These are phyloP conservation scores for Tetrastigma voinierianum DNA, from an alignment of 164 flowering plant species.

Conservation along the genomic window DNA sequence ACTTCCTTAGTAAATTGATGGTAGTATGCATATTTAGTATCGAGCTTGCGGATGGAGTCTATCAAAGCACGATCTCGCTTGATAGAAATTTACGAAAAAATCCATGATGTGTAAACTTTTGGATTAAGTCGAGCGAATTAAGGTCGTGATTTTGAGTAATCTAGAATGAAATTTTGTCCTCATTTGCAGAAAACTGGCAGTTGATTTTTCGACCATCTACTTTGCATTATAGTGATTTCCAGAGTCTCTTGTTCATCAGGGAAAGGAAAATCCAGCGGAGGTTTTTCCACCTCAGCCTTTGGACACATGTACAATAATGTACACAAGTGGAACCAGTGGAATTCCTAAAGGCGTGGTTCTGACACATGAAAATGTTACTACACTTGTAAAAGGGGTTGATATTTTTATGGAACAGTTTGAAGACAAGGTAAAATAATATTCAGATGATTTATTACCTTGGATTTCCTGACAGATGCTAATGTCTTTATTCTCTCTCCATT, in stretches of 20 bases:
- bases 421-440: slow-evolving; percentile 70
- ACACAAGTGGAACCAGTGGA: slow-evolving; percentile 98
- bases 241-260: slow-evolving; percentile 40
- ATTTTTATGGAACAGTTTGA: slow-evolving; percentile 82
- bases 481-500: neutral
- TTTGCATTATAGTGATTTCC: neutral
- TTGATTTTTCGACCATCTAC: neutral
- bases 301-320: slow-evolving; percentile 82
- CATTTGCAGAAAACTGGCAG: neutral
- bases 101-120: too few species aligned
- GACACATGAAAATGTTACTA: slow-evolving; percentile 70
- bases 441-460: too few species aligned
- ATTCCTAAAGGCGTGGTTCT: slow-evolving; percentile 91
- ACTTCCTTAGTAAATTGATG: too few species aligned
- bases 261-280: slow-evolving; percentile 58
- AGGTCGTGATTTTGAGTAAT: too few species aligned
- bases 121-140: too few species aligned
- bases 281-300: slow-evolving; percentile 52
- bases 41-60: too few species aligned
- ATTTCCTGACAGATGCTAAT: too few species aligned
- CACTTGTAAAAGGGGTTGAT: slow-evolving; percentile 60
- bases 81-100: too few species aligned
- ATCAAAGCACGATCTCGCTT: too few species aligned
- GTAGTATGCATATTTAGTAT: too few species aligned
- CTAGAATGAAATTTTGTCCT: neutral